phyloP scores from a whole-genome alignment of 2,329 filamentous ascomycete genomes.

The Raffaelea arxii region DNA sequence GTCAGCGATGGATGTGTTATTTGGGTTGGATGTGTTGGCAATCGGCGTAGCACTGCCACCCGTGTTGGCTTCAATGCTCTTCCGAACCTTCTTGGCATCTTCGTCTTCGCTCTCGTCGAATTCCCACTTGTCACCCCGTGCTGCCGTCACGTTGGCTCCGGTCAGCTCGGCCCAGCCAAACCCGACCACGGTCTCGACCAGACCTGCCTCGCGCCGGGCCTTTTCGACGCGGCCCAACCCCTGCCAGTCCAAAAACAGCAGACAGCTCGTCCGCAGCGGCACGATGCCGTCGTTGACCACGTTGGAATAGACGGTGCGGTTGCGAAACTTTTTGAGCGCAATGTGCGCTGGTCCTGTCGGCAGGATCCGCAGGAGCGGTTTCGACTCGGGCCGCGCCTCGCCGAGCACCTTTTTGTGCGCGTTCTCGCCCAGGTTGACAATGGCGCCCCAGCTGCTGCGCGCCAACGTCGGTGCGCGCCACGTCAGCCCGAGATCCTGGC shows the following conservation, averaged over 20 bases:
- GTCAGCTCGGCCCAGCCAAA: constrained; percentile 95
- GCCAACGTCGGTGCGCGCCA: constrained; percentile 86
- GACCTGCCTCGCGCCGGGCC: constrained; percentile 78
- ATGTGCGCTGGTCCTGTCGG: constrained; percentile 86
- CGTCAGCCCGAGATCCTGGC: constrained; percentile 86
- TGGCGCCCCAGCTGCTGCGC: constrained; percentile 76
- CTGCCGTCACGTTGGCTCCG: constrained; percentile 47
- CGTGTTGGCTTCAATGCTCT: background rate
- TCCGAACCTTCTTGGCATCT: no score
- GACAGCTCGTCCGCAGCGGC: constrained; percentile 83
- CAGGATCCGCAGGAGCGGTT: constrained; percentile 78
- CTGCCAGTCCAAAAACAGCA: constrained; percentile 96
- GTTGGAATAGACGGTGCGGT: constrained; percentile 89
- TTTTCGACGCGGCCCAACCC: constrained; percentile 90
- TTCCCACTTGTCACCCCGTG: constrained; percentile 35
- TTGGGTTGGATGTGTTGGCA: no score
- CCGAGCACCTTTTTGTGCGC: constrained; percentile 47
- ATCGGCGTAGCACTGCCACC: constrained; percentile 11
- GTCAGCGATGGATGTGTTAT: no score
- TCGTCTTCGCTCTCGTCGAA: constrained; percentile 21
- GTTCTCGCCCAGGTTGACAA: constrained; percentile 72
- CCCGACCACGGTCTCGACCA: constrained; percentile 85
- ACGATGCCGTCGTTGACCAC: constrained; percentile 98
- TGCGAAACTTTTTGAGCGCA: constrained; percentile 78
- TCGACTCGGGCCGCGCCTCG: constrained; percentile 64